Conservation (phyloP, 2,329 filamentous ascomycete species). For the Didymella pomorum region DNA sequence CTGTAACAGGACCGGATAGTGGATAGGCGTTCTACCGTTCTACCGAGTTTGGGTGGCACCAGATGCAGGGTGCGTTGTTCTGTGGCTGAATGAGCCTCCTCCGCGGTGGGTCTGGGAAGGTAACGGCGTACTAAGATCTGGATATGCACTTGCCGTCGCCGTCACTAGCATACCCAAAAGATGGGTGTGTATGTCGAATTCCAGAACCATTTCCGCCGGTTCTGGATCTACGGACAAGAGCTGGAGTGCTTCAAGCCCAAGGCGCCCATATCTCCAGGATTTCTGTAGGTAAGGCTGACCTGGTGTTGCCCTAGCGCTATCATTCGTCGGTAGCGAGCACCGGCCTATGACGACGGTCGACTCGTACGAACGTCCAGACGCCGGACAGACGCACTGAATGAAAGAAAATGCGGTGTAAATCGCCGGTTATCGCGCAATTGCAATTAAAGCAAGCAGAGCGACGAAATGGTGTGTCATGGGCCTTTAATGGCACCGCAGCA, state of each 20-base stretch:
- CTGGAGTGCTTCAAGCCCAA: not conserved
- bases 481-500: not conserved
- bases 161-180: too few species aligned
- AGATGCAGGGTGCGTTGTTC: not conserved
- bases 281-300: slow-evolving; percentile 13
- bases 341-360: slow-evolving; percentile 7
- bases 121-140: slow-evolving; percentile 2
- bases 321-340: slow-evolving; percentile 8
- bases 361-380: slow-evolving; percentile 8
- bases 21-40: not conserved
- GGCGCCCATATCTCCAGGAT: not conserved
- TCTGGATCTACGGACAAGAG: too few species aligned
- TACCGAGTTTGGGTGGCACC: not conserved
- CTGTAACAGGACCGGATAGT: not conserved
- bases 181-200: too few species aligned
- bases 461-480: slow-evolving; percentile 20
- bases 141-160: too few species aligned
- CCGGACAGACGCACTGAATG: slow-evolving; percentile 12
- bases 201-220: too few species aligned
- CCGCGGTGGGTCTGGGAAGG: slow-evolving; percentile 7
- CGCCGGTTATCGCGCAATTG: slow-evolving; percentile 8
- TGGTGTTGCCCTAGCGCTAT: not conserved
- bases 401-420: slow-evolving; percentile 24
- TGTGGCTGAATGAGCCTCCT: slow-evolving; percentile 10
- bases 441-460: not conserved